Base-by-base conservation (phyloP, 305 asterid genomes). In the Fraxinus sp. region DNA sequence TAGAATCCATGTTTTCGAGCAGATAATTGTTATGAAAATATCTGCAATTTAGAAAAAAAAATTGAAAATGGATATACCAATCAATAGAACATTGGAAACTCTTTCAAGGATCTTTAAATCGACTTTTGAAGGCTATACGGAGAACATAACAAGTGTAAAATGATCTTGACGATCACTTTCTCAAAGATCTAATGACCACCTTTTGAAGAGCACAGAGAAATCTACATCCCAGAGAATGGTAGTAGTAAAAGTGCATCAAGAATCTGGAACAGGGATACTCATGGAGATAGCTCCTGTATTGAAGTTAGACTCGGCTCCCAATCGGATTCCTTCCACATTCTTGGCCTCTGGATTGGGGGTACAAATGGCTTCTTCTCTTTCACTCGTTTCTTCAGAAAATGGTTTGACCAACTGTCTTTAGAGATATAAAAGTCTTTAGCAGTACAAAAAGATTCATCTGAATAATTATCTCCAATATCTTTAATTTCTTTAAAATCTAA, bases 261-360 rank as follows among this genome's bases (percentile, higher is more conserved):
- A 66, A 30, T 20, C 35, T 16, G 30, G 32, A 80, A 57, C 16
- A 30, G 28, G 20, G 77, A 71, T 28, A 57, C 57, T 94, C 86
- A 95, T 28, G 96, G 97, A 85, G 97, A 94, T 35, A 89, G 52
- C 83, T 94, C 97, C 79, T 80, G 74, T 75, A 94, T 90, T 33
- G 94, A 92, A 74, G 84, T 72, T 62, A 94, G 84, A 46, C 87
- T 70, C 11, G 90, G 91, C 77, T 88, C 86, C 92, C 92, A 86
- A 7, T 80, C 82, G 6, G 41, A 55, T 28, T 77, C 89, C 86
- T 73, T 87, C 86, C 87, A 74, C 11, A 35, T 16, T 82, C 83
- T 88, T 70, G 89, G 79, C 75, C 85, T 86, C 28, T 84, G 86
- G 59, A 86, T 86, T 14, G 91, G 92, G 39, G 92, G 90, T 16